Percentiles rank a stretch among this genome's conserved stretches.
These are phyloP conservation scores for Neopestalotiopsis sp. DNA, from an alignment of 2,329 filamentous ascomycete genomes.

Conservation along the genomic window DNA sequence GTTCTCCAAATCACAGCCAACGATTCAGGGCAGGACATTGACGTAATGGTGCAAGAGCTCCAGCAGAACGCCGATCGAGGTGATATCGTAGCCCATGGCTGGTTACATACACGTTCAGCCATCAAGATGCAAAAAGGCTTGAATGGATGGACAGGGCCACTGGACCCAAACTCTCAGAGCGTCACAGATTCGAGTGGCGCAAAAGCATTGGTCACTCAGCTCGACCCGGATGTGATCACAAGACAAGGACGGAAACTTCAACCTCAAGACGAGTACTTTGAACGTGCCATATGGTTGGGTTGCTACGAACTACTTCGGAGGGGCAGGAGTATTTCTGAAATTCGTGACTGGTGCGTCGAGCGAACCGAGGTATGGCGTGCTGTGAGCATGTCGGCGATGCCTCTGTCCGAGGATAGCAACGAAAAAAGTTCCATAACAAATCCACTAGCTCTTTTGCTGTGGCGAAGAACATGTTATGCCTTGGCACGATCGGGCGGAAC, in stretches of 20 bases:
- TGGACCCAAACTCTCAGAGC: slow-evolving; percentile 67
- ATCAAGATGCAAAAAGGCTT: slow-evolving; percentile 91
- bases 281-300: slow-evolving; percentile 90
- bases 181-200: slow-evolving; percentile 63
- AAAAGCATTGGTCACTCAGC: slow-evolving; percentile 77
- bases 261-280: slow-evolving; percentile 84
- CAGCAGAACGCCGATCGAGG: slow-evolving; percentile 79
- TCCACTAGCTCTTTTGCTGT: slow-evolving; percentile 62
- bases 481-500: slow-evolving; percentile 71
- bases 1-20: slow-evolving; percentile 85
- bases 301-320: slow-evolving; percentile 91
- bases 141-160: slow-evolving; percentile 67
- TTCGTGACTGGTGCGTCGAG: slow-evolving; percentile 86
- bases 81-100: slow-evolving; percentile 85
- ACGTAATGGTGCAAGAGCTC: slow-evolving; percentile 76
- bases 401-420: slow-evolving; percentile 57
- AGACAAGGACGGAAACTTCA: slow-evolving; percentile 80
- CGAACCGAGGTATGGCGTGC: slow-evolving; percentile 90
- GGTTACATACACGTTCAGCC: slow-evolving; percentile 87
- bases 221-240: slow-evolving; percentile 89
- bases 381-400: slow-evolving; percentile 77
- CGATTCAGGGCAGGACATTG: slow-evolving; percentile 69
- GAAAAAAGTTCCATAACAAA: slow-evolving; percentile 47
- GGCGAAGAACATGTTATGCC: slow-evolving; percentile 79
- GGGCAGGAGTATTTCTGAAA: slow-evolving; percentile 75